Evolutionary conservation across 768 basidiomycete genomes (phyloP), one percentile per base, ranked within the genome.

Genomic region (Tricholoma sp.): DNA sequence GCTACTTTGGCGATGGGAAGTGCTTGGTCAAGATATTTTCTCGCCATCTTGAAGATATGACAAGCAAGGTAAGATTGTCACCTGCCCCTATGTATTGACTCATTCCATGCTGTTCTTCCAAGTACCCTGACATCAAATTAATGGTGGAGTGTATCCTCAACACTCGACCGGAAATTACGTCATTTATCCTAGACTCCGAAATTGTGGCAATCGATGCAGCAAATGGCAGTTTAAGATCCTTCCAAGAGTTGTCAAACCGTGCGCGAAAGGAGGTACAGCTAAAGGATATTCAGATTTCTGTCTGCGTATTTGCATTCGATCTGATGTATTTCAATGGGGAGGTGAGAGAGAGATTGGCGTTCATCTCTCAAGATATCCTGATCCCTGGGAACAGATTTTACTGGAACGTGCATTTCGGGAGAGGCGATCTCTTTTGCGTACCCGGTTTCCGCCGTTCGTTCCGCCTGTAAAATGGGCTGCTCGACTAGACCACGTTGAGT

Each of bases 41-140:
- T 58, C 84, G 93, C 55, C 91, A 94, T 75, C 75, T 96, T 31
- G 92, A 95, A 72, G 86, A 94, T 64, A 94, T 94, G 94, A 94
- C 91, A 1, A 83, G 84, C 58, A 94, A 96, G 78, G 89, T 83
- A 66, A 60, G 66, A 50, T 46, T n/a, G 2, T 39, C 9, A 22
- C 22, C 24, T 21, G 18, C 14, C n/a, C 50, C 35, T 51, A 53
- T 10, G 52, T 60, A 35, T 52, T 46, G 19, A 18, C 24, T 27
- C 12, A 41, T 47, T 59, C 22, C 52, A 35, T 31, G 18, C 52
- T 37, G 50, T 37, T 37, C 37, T 57, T 43, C 52, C 54, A 52
- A 91, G 89, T 95, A 95, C 69, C 92, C 93, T 6, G 92, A 95
- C 71, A 79, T 94, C 50, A 76, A 83, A 58, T 74, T 74, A 21